These are phyloP conservation scores for Boletus rufocinnamomeus DNA, from an alignment of 768 basidiomycete species.

Conservation along the genomic window DNA sequence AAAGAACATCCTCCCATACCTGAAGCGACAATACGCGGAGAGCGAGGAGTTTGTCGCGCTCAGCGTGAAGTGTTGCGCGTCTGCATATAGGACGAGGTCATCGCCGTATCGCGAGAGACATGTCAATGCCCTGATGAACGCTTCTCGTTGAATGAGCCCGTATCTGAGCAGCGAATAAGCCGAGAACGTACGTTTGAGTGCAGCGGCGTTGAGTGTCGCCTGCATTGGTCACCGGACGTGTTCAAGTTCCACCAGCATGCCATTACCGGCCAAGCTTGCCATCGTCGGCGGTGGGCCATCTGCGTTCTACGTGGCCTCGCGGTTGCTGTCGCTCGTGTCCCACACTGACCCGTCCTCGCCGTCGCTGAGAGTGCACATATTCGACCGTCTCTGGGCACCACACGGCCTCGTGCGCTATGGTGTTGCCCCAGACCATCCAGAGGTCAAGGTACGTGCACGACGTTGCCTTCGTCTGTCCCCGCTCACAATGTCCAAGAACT, in stretches of 20 bases:
- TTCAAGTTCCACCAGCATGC: conserved; percentile 9
- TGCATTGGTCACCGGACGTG: conserved; percentile 50
- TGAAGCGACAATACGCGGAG: conserved; percentile 81
- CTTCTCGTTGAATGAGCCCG: conserved; percentile 43
- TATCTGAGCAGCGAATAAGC: conserved; percentile 12
- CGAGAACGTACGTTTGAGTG: conserved; percentile 46
- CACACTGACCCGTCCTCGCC: conserved; percentile 30
- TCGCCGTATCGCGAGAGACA: conserved; percentile 86
- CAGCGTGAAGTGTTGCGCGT: conserved; percentile 57
- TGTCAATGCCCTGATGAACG: conserved; percentile 69
- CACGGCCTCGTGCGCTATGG: conserved; percentile 95
- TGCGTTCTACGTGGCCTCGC: conserved; percentile 92
- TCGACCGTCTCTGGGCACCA: conserved; percentile 90
- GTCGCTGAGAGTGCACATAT: conserved; percentile 74
- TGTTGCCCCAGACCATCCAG: conserved; percentile 97
- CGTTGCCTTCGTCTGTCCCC: conserved; percentile 1
- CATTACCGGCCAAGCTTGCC: conserved; percentile 64
- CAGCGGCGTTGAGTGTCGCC: conserved; percentile 60
- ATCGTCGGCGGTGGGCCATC: conserved; percentile 95
- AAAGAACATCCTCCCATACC: conserved; percentile 69
- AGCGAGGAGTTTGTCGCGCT: conserved; percentile 79
- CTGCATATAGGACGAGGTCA: conserved; percentile 70
- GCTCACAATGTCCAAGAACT: conserved; percentile 64
- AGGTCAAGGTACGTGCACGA: conserved; percentile 72
- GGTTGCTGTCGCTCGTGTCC: conserved; percentile 70